Base-by-base conservation (phyloP, 1,284 basidiomycete genomes). In the Boletus smithii region DNA sequence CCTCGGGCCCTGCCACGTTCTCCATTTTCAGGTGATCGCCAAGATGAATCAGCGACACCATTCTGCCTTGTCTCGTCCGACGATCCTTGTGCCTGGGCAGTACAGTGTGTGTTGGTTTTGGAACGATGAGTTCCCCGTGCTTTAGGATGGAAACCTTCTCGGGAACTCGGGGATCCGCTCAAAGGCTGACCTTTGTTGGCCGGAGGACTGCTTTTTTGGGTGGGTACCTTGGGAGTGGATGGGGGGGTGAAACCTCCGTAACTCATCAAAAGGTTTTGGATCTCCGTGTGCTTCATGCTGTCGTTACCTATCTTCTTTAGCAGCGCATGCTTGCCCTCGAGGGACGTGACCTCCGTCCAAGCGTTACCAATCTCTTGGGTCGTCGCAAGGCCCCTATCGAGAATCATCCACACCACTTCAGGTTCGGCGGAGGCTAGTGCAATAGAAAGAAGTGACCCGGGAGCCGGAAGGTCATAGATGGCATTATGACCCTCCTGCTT, bases 331-430 rank as follows among this genome's bases (percentile, higher is more conserved):
- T 57, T 65, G 32, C 63, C 66, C 7, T 65, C 57, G 3, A 60
- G 58, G 34, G 73, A 74, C 7, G 70, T 76, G 17, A 77, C 63
- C 57, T 68, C 71, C n/a, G 66, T 58, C 80, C 78, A 82, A 2
- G 71, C 72, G 31, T 72, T 64, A 45, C 66, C 67, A 48, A 82
- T 75, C 27, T 81, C 77, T 18, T 73, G 61, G 35, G 67, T 53
- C 46, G 60, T 73, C 22, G 75, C 73, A 24, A 85, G 68, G n/a
- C 68, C 69, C 42, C 74, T 79, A 42, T 83, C 75, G 23, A 86
- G 73, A 43, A 85, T 67, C 65, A 77, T 69, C 76, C 77, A 81
- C 18, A 83, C 75, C 27, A 77, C 68, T 54, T 85, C 79, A 9
- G 81, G 83, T 55, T 80, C 74, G 42, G 67, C 63, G 14, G 82